These are phyloP conservation scores for Wickerhamiella kurtzmanii DNA, from an alignment of 805 yeast genomes.

Conservation along the genomic window DNA sequence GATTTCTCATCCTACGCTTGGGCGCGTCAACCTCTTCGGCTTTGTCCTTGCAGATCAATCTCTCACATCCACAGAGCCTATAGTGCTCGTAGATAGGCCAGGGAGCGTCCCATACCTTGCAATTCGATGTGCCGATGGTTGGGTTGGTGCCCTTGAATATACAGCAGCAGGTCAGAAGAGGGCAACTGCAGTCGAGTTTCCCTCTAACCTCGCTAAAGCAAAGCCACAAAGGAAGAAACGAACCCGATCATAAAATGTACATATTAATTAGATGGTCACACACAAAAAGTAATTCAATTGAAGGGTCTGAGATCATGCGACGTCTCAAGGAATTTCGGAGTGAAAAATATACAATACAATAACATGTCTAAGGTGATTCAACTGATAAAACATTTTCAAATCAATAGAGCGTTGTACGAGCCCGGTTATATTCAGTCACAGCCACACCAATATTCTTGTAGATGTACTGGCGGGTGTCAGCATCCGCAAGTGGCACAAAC, in stretches of 20 bases:
- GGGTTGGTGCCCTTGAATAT: slow-evolving; percentile 14
- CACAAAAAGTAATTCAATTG: background rate
- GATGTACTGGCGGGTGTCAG: slow-evolving; percentile 45
- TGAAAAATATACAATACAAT: too few relatives aligned
- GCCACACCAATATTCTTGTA: slow-evolving; percentile 68
- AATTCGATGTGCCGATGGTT: slow-evolving; percentile 14
- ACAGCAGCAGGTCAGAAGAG: slow-evolving; percentile 16
- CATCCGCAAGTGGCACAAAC: slow-evolving; percentile 70
- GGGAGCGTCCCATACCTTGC: slow-evolving; percentile 11
- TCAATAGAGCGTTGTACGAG: slow-evolving; percentile 15
- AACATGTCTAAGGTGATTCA: too few relatives aligned
- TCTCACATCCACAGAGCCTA: background rate
- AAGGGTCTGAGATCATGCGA: too few relatives aligned
- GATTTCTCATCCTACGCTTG: slow-evolving; percentile 9
- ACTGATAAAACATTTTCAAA: too few relatives aligned
- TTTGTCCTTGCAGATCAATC: slow-evolving; percentile 5
- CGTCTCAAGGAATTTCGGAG: too few relatives aligned
- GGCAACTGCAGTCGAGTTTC: slow-evolving; percentile 12
- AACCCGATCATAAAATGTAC: background rate
- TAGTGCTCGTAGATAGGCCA: background rate
- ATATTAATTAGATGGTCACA: background rate
- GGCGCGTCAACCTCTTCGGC: slow-evolving; percentile 12
- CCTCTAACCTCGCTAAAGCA: slow-evolving; percentile 5
- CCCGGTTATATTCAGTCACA: slow-evolving; percentile 55
- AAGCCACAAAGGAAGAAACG: slow-evolving; percentile 1